A percentile compares a stretch with the other conserved stretches of the same genome.
Conservation (phyloP, 371 early-diverging fungal genomes). For the Sporodiniella umbellata region DNA sequence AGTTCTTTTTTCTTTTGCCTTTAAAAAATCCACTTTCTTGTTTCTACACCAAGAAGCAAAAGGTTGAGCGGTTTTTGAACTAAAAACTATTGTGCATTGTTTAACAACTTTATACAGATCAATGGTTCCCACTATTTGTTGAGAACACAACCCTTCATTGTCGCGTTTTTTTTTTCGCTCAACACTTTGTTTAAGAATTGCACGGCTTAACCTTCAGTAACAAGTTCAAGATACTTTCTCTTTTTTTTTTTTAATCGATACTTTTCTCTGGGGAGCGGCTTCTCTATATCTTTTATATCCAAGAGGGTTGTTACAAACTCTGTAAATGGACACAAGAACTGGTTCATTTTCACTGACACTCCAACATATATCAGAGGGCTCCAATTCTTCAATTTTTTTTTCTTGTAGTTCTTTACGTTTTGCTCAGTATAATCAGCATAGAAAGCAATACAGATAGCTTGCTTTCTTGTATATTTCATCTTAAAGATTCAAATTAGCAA, state of each 20-base stretch:
- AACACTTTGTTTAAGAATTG: constrained; percentile 5
- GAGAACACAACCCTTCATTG: constrained; percentile 1
- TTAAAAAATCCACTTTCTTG: constrained; percentile 7
- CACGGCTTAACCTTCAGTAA: constrained; percentile 1
- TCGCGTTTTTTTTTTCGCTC: constrained; percentile 1
- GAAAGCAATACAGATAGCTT: constrained; percentile 1
- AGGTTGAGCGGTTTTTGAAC: not conserved
- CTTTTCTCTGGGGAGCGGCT: not conserved
- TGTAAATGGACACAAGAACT: constrained; percentile 1
- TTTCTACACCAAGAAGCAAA: constrained; percentile 10
- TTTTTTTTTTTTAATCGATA: not conserved
- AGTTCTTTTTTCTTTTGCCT: constrained; percentile 1
- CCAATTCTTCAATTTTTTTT: constrained; percentile 3
- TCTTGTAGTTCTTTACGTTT: no score
- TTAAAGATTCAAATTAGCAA: no score
- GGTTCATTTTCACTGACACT: constrained; percentile 1
- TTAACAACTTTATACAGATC: not conserved
- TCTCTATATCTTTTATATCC: not conserved
- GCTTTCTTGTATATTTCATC: no score
- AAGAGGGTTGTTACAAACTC: not conserved
- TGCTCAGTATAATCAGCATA: constrained; percentile 1
- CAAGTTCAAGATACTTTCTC: constrained; percentile 5
- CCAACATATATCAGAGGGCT: constrained; percentile 8
- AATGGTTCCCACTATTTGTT: constrained; percentile 1
- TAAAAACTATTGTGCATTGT: constrained; percentile 1